Evolutionary conservation across 768 basidiomycete genomes (phyloP).

Genomic region (Amyloporia xantha): DNA sequence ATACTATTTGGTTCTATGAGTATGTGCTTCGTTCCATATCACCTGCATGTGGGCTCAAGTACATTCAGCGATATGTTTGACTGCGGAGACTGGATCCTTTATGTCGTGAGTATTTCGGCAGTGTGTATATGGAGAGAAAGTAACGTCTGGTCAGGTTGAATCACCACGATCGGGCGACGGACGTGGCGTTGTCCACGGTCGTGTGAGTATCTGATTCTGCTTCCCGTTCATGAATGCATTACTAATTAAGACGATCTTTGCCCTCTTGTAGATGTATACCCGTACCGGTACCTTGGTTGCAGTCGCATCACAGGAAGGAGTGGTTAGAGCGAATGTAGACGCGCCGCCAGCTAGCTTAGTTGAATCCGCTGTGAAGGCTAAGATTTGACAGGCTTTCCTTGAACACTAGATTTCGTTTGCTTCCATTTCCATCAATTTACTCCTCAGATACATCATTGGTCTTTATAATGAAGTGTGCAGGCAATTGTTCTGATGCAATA

Average conservation of each 20-base stretch:
- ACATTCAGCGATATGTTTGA: constrained; percentile 57
- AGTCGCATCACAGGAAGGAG: constrained; percentile 77
- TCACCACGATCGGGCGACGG: constrained; percentile 61
- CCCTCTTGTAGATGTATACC: constrained; percentile 53
- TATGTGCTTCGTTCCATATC: constrained; percentile 25
- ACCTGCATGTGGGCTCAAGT: not conserved
- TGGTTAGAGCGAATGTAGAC: constrained; percentile 42
- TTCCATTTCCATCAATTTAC: too few relatives aligned
- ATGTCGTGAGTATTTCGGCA: constrained; percentile 45
- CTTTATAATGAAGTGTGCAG: too few relatives aligned
- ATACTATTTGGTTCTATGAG: constrained; percentile 77
- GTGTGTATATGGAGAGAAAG: not conserved
- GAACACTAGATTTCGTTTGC: too few relatives aligned
- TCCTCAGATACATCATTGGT: too few relatives aligned
- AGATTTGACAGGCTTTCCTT: too few relatives aligned
- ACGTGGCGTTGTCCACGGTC: constrained; percentile 62
- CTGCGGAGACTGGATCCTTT: constrained; percentile 76
- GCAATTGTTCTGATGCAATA: too few relatives aligned
- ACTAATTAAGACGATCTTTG: not conserved
- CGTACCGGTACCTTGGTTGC: constrained; percentile 60
- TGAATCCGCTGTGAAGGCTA: too few relatives aligned
- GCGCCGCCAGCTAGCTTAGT: too few relatives aligned
- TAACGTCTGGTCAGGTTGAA: constrained; percentile 40
- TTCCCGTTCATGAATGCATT: not conserved
- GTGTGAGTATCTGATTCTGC: constrained; percentile 39